phyloP scores from a whole-genome alignment of 768 basidiomycete species.

The Suillus paluster region DNA sequence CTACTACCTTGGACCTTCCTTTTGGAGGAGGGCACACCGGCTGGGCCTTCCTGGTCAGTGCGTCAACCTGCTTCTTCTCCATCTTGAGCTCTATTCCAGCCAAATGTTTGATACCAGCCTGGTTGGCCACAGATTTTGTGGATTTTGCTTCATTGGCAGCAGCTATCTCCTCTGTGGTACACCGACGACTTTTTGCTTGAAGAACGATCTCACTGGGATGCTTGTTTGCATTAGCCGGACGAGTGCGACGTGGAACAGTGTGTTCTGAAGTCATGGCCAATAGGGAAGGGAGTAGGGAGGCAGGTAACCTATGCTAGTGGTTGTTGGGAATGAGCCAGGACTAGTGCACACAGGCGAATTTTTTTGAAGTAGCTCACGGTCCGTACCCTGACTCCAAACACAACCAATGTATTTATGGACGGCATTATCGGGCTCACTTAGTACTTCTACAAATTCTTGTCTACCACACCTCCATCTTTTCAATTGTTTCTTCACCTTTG shows the following conservation, averaged over 20 bases:
- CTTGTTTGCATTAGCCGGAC: slow-evolving; percentile 2
- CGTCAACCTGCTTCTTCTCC: slow-evolving; percentile 1
- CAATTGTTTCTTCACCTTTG: too few relatives aligned
- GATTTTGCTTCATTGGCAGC: slow-evolving; percentile 6
- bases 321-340: neutral
- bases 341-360: too few relatives aligned
- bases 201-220: slow-evolving; percentile 12
- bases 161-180: slow-evolving; percentile 14
- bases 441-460: too few relatives aligned
- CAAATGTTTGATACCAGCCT: neutral
- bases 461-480: too few relatives aligned
- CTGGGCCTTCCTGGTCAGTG: neutral
- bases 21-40: slow-evolving; percentile 8
- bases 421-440: too few relatives aligned
- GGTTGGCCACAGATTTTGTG: neutral
- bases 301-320: too few relatives aligned
- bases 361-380: too few relatives aligned
- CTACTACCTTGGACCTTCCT: neutral
- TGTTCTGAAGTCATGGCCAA: neutral
- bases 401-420: too few relatives aligned
- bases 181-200: neutral
- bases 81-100: slow-evolving; percentile 7
- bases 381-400: too few relatives aligned
- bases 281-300: neutral
- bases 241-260: neutral